Base-by-base conservation (phyloP, 163 green algal species). In the Trebouxia gelatinosa region DNA sequence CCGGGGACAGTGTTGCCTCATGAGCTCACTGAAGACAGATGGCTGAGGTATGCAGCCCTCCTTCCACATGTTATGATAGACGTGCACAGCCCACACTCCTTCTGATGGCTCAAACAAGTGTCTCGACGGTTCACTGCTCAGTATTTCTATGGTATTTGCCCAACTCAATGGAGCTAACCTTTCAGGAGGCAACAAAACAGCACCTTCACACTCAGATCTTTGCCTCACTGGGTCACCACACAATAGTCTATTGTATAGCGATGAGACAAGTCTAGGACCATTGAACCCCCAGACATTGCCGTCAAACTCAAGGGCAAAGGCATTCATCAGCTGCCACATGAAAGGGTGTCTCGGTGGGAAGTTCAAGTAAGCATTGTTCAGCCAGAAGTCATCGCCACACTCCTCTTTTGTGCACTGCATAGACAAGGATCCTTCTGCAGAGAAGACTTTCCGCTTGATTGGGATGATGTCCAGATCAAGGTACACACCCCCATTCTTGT, bases 31-130 rank as follows among this genome's bases (percentile, higher is more conserved):
- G 37, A 72, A 72, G 35, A 72, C 64, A 51, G 64, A 72, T 3
- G 64, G 64, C 35, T 51, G 64, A 28, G 64, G 64, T 51, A 72
- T 72, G 35, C 64, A 72, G 3, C 35, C 23, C 4, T 54, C 35
- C 35, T 72, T 72, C 64, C 64, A 72, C 64, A 72, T 72, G 26
- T 72, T 72, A 23, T 72, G 64, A 23, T 72, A 72, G 23, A 72
- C 34, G 35, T 72, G 64, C 7, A 72, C 64, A 23, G 64, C 64
- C 64, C 64, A 72, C 9, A 72, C 7, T 32, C 37, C 35, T 72
- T 37, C 0, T 72, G 5, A 32, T 35, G 64, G 26, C n/a, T 72
- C 19, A 54, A 72, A 72, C 26, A 34, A 3, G 17, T 28, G 1
- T 23, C 50, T 23, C 19, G 35, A 26, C 23, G 64, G 64, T n/a